Percentiles rank a stretch among this genome's conserved stretches.
These are phyloP conservation scores for Monosporascus sp. DNA, from an alignment of 2,329 filamentous ascomycete genomes.

Conservation along the genomic window DNA sequence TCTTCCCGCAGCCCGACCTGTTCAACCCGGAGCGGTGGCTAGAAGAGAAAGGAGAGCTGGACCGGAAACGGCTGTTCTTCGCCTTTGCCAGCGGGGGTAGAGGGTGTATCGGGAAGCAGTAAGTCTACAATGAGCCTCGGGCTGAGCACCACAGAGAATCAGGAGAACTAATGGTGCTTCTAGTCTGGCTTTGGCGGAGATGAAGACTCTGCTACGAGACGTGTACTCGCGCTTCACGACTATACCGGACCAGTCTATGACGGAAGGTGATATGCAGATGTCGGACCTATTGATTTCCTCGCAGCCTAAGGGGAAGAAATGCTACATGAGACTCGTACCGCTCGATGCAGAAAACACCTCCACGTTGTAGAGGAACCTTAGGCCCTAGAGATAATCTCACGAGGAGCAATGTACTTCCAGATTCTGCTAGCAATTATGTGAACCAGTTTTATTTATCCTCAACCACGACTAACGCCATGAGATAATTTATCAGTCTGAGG, in stretches of 20 bases:
- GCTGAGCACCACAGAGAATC: not conserved
- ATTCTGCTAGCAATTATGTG: no score
- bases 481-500: no score
- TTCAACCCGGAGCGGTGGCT: constrained; percentile 86
- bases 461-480: no score
- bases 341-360: constrained; percentile 5
- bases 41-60: constrained; percentile 64
- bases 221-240: constrained; percentile 57
- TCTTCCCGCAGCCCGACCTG: constrained; percentile 71
- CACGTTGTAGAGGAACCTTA: not conserved
- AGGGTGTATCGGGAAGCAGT: constrained; percentile 64
- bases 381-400: not conserved
- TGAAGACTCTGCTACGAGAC: constrained; percentile 59
- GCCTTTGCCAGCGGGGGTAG: constrained; percentile 61
- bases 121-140: constrained; percentile 28
- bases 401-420: no score
- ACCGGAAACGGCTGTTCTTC: constrained; percentile 58
- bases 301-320: constrained; percentile 54
- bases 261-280: constrained; percentile 54
- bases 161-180: constrained; percentile 2
- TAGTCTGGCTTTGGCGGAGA: constrained; percentile 59
- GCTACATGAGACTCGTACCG: constrained; percentile 46
- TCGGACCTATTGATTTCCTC: constrained; percentile 64
- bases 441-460: no score
- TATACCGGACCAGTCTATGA: constrained; percentile 47